Base-by-base conservation (phyloP, 306 rosid genomes). In the Cicer yamashitae region DNA sequence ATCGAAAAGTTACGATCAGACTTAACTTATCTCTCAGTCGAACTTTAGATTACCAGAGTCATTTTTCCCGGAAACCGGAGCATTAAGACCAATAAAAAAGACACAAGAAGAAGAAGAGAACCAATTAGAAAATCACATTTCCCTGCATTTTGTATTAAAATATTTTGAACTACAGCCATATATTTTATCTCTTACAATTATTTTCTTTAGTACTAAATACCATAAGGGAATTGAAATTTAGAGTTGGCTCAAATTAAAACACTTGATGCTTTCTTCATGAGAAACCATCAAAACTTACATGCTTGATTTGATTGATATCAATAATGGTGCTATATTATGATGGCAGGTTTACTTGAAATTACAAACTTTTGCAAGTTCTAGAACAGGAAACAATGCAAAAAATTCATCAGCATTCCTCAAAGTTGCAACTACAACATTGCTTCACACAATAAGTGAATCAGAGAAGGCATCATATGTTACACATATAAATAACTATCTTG, bases 401-500 rank as follows among this genome's bases (percentile, higher is more conserved):
- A 86, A 86, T 82, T 89, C 97, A 6, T 90, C 96, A 4, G 97
- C 97, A 44, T 94, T 94, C 73, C 96, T 94, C 60, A 94, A 94
- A 84, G 91, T 93, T 37, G 96, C 96, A 15, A 94, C 99, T 78
- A 94, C 99, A 17, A 94, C 97, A 57, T 82, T 94, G 88, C 99
- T 94, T 77, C 99, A 94, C 86, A 94, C 99, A 7, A 94, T 94
- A 74, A 94, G 99, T 51, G 97, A 94, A 89, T 89, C 99, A 6
- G 99, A 94, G 90, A 94, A 92, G 84, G 86, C 99, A 8, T 94
- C 99, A 18, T 94, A 94, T 64, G 96, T 92, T n/a, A 88, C 87
- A 6, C 99, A 94, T 76, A 94, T 92, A 84, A 94, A 92, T 77
- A 87, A 86, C 84, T 94, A 92, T 88, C 96, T 94, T 51, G 92